Conservation (phyloP, 495 filamentous ascomycete genomes). For the Ramalina intermedia region DNA sequence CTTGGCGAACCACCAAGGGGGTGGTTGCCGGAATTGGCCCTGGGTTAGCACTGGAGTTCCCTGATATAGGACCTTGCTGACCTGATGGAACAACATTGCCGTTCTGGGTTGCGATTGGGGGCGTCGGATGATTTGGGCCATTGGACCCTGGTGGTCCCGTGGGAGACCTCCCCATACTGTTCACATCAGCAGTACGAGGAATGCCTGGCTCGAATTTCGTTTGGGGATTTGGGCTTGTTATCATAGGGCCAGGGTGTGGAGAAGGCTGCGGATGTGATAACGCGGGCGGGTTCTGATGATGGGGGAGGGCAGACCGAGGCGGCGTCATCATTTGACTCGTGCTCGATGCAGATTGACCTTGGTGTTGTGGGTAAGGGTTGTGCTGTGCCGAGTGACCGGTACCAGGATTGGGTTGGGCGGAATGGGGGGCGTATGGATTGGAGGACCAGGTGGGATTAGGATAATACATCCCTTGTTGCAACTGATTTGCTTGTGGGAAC, state of each 20-base stretch:
- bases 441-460: background rate
- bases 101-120: constrained; percentile 39
- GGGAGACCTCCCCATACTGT: constrained; percentile 17
- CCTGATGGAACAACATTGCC: constrained; percentile 32
- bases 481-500: constrained; percentile 60
- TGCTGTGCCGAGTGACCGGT: background rate
- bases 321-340: constrained; percentile 25
- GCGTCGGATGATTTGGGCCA: constrained; percentile 27
- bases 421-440: constrained; percentile 43
- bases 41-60: constrained; percentile 85
- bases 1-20: constrained; percentile 84
- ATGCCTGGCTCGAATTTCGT: constrained; percentile 37
- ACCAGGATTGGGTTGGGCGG: constrained; percentile 53
- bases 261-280: constrained; percentile 27
- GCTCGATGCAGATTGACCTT: constrained; percentile 3
- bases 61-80: constrained; percentile 30
- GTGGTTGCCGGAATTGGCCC: constrained; percentile 98
- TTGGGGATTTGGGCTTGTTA: constrained; percentile 47
- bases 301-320: constrained; percentile 23
- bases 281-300: constrained; percentile 22
- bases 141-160: constrained; percentile 42
- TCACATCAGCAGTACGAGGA: constrained; percentile 13
- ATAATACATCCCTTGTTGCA: constrained; percentile 15
- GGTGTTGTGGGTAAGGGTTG: constrained; percentile 10
- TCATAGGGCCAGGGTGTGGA: constrained; percentile 21